Percentiles rank a stretch among this genome's conserved stretches.
Evolutionary conservation across 352 stramenopile genomes (phyloP).

Genomic region (Saprolegnia diclina): DNA sequence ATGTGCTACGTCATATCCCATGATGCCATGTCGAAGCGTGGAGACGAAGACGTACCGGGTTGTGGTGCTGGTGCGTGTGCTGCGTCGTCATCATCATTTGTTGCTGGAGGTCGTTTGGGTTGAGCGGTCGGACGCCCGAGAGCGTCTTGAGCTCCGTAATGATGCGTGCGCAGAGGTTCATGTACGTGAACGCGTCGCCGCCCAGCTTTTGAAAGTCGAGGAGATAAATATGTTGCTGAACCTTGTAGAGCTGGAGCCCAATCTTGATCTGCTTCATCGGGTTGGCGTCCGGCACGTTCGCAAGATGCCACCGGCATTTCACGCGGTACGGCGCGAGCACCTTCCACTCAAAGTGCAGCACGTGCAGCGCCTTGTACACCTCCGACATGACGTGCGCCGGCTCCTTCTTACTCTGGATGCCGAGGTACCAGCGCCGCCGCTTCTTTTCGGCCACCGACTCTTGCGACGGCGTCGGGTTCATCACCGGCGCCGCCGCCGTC

Average conservation of each 20-base stretch:
- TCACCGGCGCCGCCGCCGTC: conserved; percentile 8
- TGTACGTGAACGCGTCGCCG: conserved; percentile 98
- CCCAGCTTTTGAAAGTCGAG: conserved; percentile 96
- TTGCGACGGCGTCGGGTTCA: conserved; percentile 14
- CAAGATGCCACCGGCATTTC: conserved; percentile 94
- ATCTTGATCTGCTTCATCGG: conserved; percentile 87
- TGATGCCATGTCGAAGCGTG: background rate
- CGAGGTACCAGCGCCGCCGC: conserved; percentile 95
- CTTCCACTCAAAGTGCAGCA: conserved; percentile 97
- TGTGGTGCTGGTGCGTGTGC: conserved; percentile 16
- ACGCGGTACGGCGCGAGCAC: conserved; percentile 95
- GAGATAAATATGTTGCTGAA: conserved; percentile 98
- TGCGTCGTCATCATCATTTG: conserved; percentile 1
- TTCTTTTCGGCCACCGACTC: conserved; percentile 34
- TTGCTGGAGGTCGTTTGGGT: conserved; percentile 4
- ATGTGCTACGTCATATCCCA: conserved; percentile 23
- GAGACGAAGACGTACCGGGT: conserved; percentile 1
- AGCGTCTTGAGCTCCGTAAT: conserved; percentile 99
- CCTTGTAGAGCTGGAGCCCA: conserved; percentile 95
- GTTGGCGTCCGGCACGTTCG: conserved; percentile 29
- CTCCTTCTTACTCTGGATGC: conserved; percentile 99
- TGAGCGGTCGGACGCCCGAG: conserved; percentile 50
- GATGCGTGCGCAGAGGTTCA: conserved; percentile 98
- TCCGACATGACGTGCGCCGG: conserved; percentile 99
- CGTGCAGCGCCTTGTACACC: conserved; percentile 97